These are phyloP conservation scores for Aspergillus homomorphus DNA, from an alignment of 495 filamentous ascomycete species.

Conservation along the genomic window DNA sequence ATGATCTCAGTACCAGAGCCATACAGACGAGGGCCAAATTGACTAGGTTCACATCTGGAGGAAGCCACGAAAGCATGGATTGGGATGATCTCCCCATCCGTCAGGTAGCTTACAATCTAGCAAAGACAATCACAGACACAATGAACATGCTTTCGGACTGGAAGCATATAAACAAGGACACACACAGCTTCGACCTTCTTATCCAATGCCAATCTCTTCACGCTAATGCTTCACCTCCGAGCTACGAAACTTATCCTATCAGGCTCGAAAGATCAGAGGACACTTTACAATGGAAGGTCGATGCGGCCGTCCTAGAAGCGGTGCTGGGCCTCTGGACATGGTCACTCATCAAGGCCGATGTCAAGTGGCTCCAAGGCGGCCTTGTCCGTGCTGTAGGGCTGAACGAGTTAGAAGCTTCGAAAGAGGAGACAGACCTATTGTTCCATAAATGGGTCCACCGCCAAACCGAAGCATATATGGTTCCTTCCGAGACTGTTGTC, in stretches of 20 bases:
- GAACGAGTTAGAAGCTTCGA: conserved; percentile 18
- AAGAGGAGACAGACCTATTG: conserved; percentile 26
- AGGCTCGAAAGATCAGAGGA: conserved; percentile 23
- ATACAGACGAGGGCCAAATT: conserved; percentile 30
- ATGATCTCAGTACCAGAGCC: conserved; percentile 10
- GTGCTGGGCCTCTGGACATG: conserved; percentile 36
- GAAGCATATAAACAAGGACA: conserved; percentile 14
- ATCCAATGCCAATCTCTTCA: conserved; percentile 18
- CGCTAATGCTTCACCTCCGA: not conserved
- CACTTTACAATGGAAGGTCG: conserved; percentile 28
- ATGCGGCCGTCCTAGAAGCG: conserved; percentile 31
- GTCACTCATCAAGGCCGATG: conserved; percentile 28
- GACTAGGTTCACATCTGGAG: conserved; percentile 25
- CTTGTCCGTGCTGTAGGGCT: conserved; percentile 32
- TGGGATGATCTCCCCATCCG: conserved; percentile 39
- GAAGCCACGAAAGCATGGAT: conserved; percentile 11
- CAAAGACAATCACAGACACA: conserved; percentile 28
- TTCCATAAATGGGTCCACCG: conserved; percentile 43
- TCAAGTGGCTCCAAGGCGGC: conserved; percentile 13
- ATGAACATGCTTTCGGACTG: conserved; percentile 34
- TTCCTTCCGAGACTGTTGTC: conserved; percentile 22
- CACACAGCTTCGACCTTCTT: conserved; percentile 19
- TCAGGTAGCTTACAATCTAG: conserved; percentile 25
- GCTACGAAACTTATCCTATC: conserved; percentile 19
- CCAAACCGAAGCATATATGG: conserved; percentile 27